Conservation (phyloP, 2,329 filamentous ascomycete genomes). For the Leptographium galeiforme region DNA sequence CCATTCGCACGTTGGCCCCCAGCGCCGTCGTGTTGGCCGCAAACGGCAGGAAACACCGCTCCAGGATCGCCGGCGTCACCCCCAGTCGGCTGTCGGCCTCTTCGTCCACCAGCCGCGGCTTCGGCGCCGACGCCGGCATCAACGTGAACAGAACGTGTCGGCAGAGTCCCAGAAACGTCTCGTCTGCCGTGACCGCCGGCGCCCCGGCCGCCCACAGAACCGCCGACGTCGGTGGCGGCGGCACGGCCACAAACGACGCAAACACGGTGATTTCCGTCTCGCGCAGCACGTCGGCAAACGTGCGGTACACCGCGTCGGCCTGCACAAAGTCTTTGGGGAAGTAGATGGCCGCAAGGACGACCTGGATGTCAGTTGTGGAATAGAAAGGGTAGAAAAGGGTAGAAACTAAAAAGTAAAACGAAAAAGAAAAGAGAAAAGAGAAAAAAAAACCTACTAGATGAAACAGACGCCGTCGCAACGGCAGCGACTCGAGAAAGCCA, state of each 20-base stretch:
- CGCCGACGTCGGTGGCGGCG: conserved; percentile 2
- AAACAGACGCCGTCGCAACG: conserved; percentile 50
- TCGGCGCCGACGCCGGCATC: conserved; percentile 27
- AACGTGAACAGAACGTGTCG: conserved; percentile 30
- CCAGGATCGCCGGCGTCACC: conserved; percentile 32
- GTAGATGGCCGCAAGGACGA: conserved; percentile 33
- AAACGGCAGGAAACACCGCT: conserved; percentile 50
- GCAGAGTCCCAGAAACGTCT: conserved; percentile 29
- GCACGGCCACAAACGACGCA: conserved; percentile 34
- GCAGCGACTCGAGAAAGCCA: conserved; percentile 34
- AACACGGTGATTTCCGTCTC: conserved; percentile 46
- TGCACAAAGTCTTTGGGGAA: conserved; percentile 27
- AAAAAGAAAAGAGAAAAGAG: neutral
- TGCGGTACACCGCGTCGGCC: conserved; percentile 43
- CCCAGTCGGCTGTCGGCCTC: conserved; percentile 22
- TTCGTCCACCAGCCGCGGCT: conserved; percentile 26
- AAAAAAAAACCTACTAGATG: conserved; percentile 28
- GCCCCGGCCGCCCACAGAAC: conserved; percentile 13
- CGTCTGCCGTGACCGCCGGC: conserved; percentile 9
- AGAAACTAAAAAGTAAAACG: too few species aligned
- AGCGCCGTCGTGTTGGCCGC: conserved; percentile 46
- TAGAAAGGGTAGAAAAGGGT: too few species aligned
- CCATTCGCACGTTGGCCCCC: conserved; percentile 61
- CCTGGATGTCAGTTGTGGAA: conserved; percentile 14
- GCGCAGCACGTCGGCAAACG: conserved; percentile 40